Conservation (phyloP, 345 rosid species). For the Durio zibethinus region DNA sequence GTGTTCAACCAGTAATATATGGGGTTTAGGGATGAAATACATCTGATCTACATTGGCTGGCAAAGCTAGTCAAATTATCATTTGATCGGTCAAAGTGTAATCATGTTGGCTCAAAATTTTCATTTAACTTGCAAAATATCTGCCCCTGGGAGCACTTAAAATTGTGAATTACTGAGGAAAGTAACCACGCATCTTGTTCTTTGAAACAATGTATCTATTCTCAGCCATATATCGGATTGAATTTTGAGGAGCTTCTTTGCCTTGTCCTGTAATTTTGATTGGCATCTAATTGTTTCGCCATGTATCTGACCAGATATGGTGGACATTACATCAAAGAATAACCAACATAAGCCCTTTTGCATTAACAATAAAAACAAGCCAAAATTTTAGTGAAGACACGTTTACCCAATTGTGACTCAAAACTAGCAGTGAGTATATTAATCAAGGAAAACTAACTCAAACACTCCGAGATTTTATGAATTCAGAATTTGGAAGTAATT, state of each 20-base stretch:
- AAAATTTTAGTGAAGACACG: not conserved
- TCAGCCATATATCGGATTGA: conserved; percentile 75
- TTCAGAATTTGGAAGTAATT: not conserved
- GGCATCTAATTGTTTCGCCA: conserved; percentile 74
- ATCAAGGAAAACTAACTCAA: not conserved
- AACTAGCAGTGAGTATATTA: not conserved
- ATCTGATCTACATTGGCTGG: not conserved
- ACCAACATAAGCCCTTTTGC: not conserved
- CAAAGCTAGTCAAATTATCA: not conserved
- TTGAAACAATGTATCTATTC: conserved; percentile 81
- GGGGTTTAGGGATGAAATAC: not conserved
- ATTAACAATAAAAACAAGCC: not conserved
- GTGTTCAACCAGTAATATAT: not conserved
- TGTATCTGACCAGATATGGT: conserved; percentile 55
- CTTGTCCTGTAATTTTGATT: conserved; percentile 60
- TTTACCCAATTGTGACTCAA: not conserved
- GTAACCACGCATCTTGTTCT: conserved; percentile 83
- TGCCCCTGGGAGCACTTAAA: conserved; percentile 32
- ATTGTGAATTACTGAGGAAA: conserved; percentile 89
- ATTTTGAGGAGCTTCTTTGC: conserved; percentile 66
- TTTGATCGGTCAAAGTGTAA: not conserved
- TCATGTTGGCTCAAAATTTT: not conserved
- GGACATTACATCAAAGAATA: conserved; percentile 3
- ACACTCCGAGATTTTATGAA: not conserved
- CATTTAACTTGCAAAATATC: not conserved